Evolutionary conservation across 148 eudicot genomes (phyloP).

Genomic region (Polygonum maritimum): DNA sequence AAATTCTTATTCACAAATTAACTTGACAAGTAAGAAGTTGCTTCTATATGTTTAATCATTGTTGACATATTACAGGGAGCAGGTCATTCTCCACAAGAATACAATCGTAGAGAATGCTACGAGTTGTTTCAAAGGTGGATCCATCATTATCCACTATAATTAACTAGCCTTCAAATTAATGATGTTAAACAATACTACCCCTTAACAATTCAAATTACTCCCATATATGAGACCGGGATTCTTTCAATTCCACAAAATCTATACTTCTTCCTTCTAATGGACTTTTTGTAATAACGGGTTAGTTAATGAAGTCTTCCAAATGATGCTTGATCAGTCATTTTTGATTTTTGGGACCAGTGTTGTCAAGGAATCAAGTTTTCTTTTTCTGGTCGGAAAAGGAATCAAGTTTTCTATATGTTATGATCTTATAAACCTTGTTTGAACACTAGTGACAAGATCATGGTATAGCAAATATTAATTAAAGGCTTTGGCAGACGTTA

Average conservation of each 20-base stretch:
- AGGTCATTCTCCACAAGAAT: constrained; percentile 19
- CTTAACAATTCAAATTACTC: not conserved
- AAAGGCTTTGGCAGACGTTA: too few species aligned
- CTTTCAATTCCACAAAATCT: too few species aligned
- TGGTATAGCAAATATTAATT: too few species aligned
- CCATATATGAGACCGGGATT: not conserved
- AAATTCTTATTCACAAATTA: not conserved
- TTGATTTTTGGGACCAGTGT: not conserved
- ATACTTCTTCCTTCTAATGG: too few species aligned
- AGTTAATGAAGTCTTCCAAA: too few species aligned
- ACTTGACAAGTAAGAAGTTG: not conserved
- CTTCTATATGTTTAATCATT: not conserved
- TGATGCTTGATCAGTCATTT: not conserved
- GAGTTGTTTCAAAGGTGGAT: constrained; percentile 17
- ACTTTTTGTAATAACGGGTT: too few species aligned
- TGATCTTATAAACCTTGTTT: too few species aligned
- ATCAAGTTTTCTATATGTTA: too few species aligned
- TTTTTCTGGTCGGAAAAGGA: too few species aligned
- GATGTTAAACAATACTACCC: not conserved
- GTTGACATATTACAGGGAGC: constrained; percentile 12
- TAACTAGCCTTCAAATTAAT: not conserved
- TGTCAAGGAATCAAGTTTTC: not conserved
- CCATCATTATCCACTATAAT: constrained; percentile 7
- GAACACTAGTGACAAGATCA: too few species aligned
- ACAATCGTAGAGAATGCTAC: constrained; percentile 12